phyloP scores from a whole-genome alignment of 2,329 filamentous ascomycete genomes.

The Fonsecaea monophora region DNA sequence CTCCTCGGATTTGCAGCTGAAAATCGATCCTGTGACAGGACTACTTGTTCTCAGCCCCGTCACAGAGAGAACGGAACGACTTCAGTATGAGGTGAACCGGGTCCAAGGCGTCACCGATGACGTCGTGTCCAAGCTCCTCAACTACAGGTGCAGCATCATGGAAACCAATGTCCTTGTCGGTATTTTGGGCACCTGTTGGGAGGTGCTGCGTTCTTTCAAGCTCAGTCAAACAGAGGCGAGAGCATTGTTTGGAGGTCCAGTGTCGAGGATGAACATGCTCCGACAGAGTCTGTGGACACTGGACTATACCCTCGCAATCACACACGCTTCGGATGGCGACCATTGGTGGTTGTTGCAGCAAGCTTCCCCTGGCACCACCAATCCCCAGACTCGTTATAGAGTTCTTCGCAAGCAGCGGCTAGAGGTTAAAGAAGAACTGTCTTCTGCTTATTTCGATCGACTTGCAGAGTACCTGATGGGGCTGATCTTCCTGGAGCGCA shows the following conservation, averaged over 20 bases:
- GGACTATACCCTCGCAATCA: constrained; percentile 75
- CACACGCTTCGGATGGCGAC: constrained; percentile 74
- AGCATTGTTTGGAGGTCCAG: constrained; percentile 67
- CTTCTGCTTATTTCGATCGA: constrained; percentile 34
- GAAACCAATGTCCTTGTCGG: constrained; percentile 30
- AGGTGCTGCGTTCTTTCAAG: constrained; percentile 51
- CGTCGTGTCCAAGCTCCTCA: constrained; percentile 42
- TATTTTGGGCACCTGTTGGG: constrained; percentile 42
- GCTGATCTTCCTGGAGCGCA: constrained; percentile 33
- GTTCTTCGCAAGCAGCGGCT: constrained; percentile 32
- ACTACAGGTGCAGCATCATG: constrained; percentile 40
- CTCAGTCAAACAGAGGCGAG: constrained; percentile 56
- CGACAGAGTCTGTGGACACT: constrained; percentile 73
- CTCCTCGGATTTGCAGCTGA: constrained; percentile 65
- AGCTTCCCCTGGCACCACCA: neutral
- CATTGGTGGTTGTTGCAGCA: constrained; percentile 73
- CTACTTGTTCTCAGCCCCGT: constrained; percentile 72
- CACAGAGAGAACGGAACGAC: constrained; percentile 61
- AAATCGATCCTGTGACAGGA: constrained; percentile 81
- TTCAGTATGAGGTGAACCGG: constrained; percentile 71
- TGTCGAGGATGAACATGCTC: constrained; percentile 72
- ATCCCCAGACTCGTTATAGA: constrained; percentile 22
- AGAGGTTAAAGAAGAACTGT: constrained; percentile 30
- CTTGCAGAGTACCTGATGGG: constrained; percentile 34
- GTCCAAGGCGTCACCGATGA: constrained; percentile 52